Evolutionary conservation across 192 early-diverging fungal genomes (phyloP).

Genomic region (Backusella tuberculispora): DNA sequence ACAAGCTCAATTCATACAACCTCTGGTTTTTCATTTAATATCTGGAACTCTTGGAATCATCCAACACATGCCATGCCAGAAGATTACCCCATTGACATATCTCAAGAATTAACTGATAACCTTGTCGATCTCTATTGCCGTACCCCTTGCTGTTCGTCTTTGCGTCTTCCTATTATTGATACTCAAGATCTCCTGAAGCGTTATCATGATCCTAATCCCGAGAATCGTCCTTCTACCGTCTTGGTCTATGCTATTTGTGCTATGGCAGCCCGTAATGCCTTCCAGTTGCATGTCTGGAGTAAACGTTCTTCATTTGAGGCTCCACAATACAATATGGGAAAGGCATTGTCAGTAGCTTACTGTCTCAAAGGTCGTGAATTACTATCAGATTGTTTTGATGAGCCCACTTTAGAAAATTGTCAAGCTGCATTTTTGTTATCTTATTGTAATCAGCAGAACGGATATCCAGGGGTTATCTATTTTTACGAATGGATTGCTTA

Average conservation of each 20-base stretch:
- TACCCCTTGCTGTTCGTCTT: constrained; percentile 40
- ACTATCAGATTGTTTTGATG: constrained; percentile 44
- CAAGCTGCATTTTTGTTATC: constrained; percentile 42
- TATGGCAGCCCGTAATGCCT: constrained; percentile 44
- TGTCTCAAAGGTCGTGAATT: constrained; percentile 37
- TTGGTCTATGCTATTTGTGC: constrained; percentile 41
- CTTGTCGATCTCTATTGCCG: constrained; percentile 37
- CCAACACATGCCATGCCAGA: constrained; percentile 34
- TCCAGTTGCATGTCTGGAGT: constrained; percentile 44
- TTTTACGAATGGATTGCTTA: constrained; percentile 47
- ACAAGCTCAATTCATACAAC: constrained; percentile 29
- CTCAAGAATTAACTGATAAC: constrained; percentile 41
- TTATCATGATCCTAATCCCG: constrained; percentile 24
- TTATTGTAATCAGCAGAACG: constrained; percentile 44
- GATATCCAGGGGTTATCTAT: constrained; percentile 35
- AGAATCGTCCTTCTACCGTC: constrained; percentile 30
- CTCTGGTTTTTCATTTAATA: constrained; percentile 25
- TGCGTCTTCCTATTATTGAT: constrained; percentile 37
- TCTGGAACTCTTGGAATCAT: constrained; percentile 42
- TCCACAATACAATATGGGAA: constrained; percentile 44
- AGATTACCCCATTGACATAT: constrained; percentile 42
- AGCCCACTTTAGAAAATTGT: constrained; percentile 38
- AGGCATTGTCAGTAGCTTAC: constrained; percentile 39
- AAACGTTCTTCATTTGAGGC: constrained; percentile 29
- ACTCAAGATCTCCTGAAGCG: constrained; percentile 26